Evolutionary conservation across 1,139 yeast genomes (phyloP), one percentile per base, ranked within the genome.

Genomic region (Kazachstania sp.): DNA sequence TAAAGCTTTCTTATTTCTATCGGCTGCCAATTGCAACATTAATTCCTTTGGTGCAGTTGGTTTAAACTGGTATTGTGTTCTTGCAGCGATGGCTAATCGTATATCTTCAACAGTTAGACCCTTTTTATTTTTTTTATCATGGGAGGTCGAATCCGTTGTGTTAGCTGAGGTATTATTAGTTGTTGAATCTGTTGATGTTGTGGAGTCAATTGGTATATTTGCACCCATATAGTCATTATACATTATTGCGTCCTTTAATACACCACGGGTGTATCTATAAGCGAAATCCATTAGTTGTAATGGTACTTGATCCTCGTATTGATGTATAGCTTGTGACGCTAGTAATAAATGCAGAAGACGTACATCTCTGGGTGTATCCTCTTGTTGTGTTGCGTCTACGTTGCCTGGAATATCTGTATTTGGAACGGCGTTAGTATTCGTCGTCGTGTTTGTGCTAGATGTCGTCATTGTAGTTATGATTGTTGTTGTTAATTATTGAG

Each of bases 211-310:
- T 3, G 68, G 32, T 66, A 0, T 71, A 72, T 49, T 62, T 64
- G 2, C 67, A 56, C 12, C 86, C 79, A 43, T 46, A 57, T 92
- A 95, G 63, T 92, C 98, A 54, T 82, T 84, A 65, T 90, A 92
- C 5, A 85, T 72, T 46, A 86, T 75, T 0, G 98, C 97, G 65
- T 92, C 98, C 58, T 84, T 86, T 51, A 92, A 70, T 8, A 92
- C 85, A 4, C 90, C 83, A 36, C 83, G 76, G 12, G 98, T 87
- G 70, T 92, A 92, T 56, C 79, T 66, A 65, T 86, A 86, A 13
- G 97, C 97, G 71, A 92, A 92, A 65, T 92, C 97, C 95, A 92
- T 86, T 53, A 92, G 72, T 64, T 90, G 97, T 37, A 92, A 69
- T 0, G 97, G 97, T 3, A 92, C 97, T 52, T 88, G 94, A 62